Evolutionary conservation across 2,329 filamentous ascomycete species (phyloP).

Genomic region (Penicillium capsulatum): DNA sequence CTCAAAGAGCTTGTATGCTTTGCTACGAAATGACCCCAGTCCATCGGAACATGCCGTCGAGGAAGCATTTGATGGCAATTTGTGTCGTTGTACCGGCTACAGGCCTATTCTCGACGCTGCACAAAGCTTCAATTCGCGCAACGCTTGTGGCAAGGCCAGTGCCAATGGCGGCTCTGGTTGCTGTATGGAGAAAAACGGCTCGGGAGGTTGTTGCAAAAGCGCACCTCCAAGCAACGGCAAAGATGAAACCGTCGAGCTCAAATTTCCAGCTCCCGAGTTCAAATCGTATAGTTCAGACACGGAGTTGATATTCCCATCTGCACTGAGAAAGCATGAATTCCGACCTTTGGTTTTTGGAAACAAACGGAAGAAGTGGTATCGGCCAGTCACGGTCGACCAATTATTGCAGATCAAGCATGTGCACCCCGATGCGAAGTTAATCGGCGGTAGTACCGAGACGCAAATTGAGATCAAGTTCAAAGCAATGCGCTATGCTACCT

Average conservation of each 20-base stretch:
- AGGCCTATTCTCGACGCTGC: constrained; percentile 90
- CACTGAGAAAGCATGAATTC: constrained; percentile 76
- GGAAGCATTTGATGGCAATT: constrained; percentile 93
- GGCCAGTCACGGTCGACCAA: constrained; percentile 80
- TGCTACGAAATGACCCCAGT: constrained; percentile 75
- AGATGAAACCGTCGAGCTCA: constrained; percentile 39
- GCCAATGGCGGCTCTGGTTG: constrained; percentile 62
- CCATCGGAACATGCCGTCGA: constrained; percentile 82
- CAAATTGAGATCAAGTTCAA: constrained; percentile 99
- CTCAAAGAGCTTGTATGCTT: constrained; percentile 74
- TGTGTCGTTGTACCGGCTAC: constrained; percentile 95
- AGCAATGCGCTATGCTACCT: constrained; percentile 81
- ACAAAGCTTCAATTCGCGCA: constrained; percentile 65
- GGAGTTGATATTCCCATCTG: constrained; percentile 88
- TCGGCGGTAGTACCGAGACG: constrained; percentile 92
- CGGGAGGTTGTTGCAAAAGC: constrained; percentile 65
- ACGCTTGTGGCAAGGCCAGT: constrained; percentile 54
- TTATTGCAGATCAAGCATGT: constrained; percentile 85
- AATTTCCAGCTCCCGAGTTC: constrained; percentile 82
- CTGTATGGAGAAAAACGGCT: constrained; percentile 65
- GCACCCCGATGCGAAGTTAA: constrained; percentile 84
- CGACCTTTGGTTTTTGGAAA: constrained; percentile 84
- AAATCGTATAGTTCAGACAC: constrained; percentile 93
- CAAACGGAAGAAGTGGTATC: constrained; percentile 89
- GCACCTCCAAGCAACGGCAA: constrained; percentile 45